Percentiles rank a stretch among this genome's conserved stretches.
Conservation (phyloP, 495 filamentous ascomycete genomes). For the Neurospora tetraspora region DNA sequence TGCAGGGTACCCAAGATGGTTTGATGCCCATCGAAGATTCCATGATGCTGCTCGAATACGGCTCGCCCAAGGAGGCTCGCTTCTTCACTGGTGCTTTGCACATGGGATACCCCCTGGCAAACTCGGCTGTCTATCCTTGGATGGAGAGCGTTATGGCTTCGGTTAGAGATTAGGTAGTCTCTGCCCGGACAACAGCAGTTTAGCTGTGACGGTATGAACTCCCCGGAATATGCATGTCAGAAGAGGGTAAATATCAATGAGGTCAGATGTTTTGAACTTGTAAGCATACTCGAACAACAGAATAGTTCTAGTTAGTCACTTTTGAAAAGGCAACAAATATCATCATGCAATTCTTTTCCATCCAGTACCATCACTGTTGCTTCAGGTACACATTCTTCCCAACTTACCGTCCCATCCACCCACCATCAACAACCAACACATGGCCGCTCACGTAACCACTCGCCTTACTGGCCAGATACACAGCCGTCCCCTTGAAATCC, state of each 20-base stretch:
- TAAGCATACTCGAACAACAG: background rate
- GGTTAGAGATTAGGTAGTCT: constrained; percentile 4
- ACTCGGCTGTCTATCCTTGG: constrained; percentile 43
- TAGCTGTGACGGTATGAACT: background rate
- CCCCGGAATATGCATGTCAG: background rate
- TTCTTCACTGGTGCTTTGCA: constrained; percentile 52
- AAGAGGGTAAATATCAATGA: background rate
- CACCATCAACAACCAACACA: constrained; percentile 75
- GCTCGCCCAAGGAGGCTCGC: constrained; percentile 59
- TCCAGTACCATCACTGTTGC: background rate
- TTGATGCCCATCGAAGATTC: constrained; percentile 74
- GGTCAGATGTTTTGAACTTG: background rate
- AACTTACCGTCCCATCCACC: constrained; percentile 79
- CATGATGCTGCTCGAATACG: constrained; percentile 56
- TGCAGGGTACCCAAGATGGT: constrained; percentile 56
- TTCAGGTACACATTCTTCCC: background rate
- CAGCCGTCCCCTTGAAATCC: constrained; percentile 77
- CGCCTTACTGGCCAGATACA: constrained; percentile 68
- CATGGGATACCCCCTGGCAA: constrained; percentile 56
- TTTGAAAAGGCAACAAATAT: background rate
- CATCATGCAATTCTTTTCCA: background rate
- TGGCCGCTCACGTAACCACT: constrained; percentile 78
- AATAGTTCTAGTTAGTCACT: background rate
- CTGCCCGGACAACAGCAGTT: background rate
- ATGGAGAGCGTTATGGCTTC: constrained; percentile 41